A percentile compares a stretch with the other conserved stretches of the same genome.
Evolutionary conservation across 495 filamentous ascomycete genomes (phyloP).

Genomic region (Entonaema liquescens): DNA sequence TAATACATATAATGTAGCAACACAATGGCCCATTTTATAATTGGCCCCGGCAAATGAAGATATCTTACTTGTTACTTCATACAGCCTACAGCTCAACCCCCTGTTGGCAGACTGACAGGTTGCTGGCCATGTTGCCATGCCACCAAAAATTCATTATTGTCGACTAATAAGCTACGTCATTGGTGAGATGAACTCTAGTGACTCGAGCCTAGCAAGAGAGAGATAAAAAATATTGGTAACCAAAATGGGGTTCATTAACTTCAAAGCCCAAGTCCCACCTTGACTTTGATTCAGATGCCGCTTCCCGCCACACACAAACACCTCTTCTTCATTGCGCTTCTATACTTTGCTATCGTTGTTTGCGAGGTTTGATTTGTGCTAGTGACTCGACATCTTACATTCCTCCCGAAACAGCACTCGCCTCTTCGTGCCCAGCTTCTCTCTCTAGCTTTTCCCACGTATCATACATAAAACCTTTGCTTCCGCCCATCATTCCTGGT

Average conservation of each 20-base stretch:
- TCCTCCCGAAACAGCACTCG: slow-evolving; percentile 26
- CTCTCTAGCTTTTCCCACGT: neutral
- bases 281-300: slow-evolving; percentile 29
- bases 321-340: neutral
- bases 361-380: slow-evolving; percentile 9
- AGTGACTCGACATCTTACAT: slow-evolving; percentile 28
- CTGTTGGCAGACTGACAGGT: neutral
- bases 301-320: slow-evolving; percentile 38
- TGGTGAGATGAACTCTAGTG: slow-evolving; percentile 27
- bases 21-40: slow-evolving; percentile 21
- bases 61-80: neutral
- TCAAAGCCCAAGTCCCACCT: slow-evolving; percentile 36
- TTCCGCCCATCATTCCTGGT: neutral
- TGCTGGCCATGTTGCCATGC: neutral
- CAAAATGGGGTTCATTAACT: slow-evolving; percentile 1
- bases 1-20: slow-evolving; percentile 15
- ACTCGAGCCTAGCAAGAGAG: slow-evolving; percentile 21
- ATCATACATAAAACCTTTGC: slow-evolving; percentile 6
- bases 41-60: slow-evolving; percentile 23
- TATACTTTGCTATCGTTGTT: slow-evolving; percentile 16
- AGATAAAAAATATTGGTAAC: neutral
- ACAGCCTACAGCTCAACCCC: neutral
- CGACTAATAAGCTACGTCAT: slow-evolving; percentile 34
- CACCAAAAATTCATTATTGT: slow-evolving; percentile 20
- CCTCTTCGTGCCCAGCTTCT: slow-evolving; percentile 13